phyloP scores from a whole-genome alignment of 23 red algal species.

The Porphyridium purpureum region DNA sequence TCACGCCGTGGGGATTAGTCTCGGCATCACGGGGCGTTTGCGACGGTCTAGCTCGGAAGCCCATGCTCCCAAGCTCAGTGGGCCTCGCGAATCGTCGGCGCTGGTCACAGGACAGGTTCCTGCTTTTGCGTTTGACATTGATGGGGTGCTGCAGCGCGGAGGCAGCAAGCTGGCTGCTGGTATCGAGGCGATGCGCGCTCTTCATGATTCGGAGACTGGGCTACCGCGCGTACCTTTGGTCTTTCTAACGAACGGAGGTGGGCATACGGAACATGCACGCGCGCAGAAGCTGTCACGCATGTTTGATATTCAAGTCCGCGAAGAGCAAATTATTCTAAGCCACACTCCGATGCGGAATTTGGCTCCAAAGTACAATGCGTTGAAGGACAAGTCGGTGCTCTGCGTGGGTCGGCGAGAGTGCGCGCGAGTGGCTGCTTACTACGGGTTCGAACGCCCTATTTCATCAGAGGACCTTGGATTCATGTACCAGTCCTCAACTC shows the following conservation, averaged over 20 bases:
- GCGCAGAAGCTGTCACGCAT: conserved; percentile 30
- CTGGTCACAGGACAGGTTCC: conserved; percentile 5
- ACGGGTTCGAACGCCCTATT: conserved; percentile 35
- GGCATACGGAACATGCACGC: conserved; percentile 25
- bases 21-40: too few species aligned
- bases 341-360: conserved; percentile 38
- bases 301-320: conserved; percentile 11
- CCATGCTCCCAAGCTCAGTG: too few species aligned
- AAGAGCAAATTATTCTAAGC: conserved; percentile 34
- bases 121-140: conserved; percentile 75
- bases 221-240: conserved; percentile 18
- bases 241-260: conserved; percentile 72
- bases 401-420: conserved; percentile 32
- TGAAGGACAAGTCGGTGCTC: conserved; percentile 9
- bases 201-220: conserved; percentile 4
- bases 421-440: conserved; percentile 21
- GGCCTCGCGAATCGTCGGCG: too few species aligned
- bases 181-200: conserved; percentile 5
- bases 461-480: conserved; percentile 4
- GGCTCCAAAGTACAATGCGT: conserved; percentile 1
- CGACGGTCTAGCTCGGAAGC: too few species aligned
- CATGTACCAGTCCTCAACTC: too few species aligned
- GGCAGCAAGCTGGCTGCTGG: conserved; percentile 17
- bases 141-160: conserved; percentile 60
- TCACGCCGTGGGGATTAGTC: too few species aligned